phyloP scores from a whole-genome alignment of 805 yeast species.

The Candida silvicultrix region DNA sequence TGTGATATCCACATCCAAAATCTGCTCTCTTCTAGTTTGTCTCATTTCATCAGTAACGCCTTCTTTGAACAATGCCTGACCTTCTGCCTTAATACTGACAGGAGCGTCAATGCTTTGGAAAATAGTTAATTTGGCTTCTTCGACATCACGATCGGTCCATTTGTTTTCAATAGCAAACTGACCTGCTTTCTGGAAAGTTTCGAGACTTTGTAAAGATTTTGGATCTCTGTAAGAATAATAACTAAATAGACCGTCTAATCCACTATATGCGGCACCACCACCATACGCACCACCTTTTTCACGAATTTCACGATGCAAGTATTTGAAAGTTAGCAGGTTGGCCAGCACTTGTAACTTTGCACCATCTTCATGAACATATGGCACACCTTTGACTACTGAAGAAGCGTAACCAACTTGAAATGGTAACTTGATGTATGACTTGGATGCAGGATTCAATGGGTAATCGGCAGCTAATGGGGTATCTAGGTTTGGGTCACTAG shows the following conservation, averaged over 20 bases:
- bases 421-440: conserved; percentile 63
- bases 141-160: conserved; percentile 61
- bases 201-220: conserved; percentile 63
- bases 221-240: conserved; percentile 95
- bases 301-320: conserved; percentile 82
- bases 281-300: conserved; percentile 99
- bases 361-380: conserved; percentile 66
- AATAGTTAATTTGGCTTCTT: conserved; percentile 84
- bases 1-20: conserved; percentile 56
- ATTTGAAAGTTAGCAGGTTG: conserved; percentile 72
- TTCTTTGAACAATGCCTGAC: conserved; percentile 55
- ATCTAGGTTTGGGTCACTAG: neutral
- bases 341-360: conserved; percentile 82
- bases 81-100: conserved; percentile 71
- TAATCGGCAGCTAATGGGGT: conserved; percentile 6
- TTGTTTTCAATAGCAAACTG: conserved; percentile 37
- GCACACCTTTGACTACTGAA: conserved; percentile 56
- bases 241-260: conserved; percentile 71
- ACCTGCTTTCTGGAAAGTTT: conserved; percentile 49
- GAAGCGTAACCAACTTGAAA: conserved; percentile 87
- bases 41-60: conserved; percentile 74
- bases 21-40: conserved; percentile 69
- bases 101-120: conserved; percentile 95
- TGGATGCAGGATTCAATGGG: conserved; percentile 16
- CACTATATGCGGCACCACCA: conserved; percentile 84